Evolutionary conservation across 2,329 filamentous ascomycete genomes (phyloP).

Genomic region (Ceratocystis albifundus): DNA sequence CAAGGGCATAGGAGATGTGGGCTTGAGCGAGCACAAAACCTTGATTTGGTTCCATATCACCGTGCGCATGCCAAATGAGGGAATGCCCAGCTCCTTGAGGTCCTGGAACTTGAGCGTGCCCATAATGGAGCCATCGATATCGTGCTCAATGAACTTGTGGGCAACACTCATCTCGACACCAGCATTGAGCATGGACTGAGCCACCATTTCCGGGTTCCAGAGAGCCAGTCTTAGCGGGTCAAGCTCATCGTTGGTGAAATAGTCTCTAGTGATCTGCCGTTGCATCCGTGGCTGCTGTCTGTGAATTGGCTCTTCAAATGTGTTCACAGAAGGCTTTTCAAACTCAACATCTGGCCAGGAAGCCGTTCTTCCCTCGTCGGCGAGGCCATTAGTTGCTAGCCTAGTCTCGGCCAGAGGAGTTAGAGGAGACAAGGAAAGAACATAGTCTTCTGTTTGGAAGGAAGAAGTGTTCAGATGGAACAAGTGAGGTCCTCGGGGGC

Average conservation of each 20-base stretch:
- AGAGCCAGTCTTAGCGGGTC: conserved; percentile 47
- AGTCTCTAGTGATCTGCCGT: conserved; percentile 28
- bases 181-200: conserved; percentile 74
- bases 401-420: conserved; percentile 37
- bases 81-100: conserved; percentile 66
- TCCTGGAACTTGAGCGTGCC: conserved; percentile 89
- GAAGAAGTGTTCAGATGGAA: conserved; percentile 60
- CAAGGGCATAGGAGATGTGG: conserved; percentile 41
- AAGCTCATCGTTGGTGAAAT: conserved; percentile 46
- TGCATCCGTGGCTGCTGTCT: neutral
- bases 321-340: conserved; percentile 1
- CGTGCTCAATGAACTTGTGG: conserved; percentile 78
- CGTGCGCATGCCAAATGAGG: conserved; percentile 69
- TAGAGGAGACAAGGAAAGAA: conserved; percentile 60
- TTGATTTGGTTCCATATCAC: conserved; percentile 72
- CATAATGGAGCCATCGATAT: conserved; percentile 79
- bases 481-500: conserved; percentile 74
- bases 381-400: neutral
- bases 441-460: conserved; percentile 39
- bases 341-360: conserved; percentile 24
- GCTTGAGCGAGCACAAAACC: conserved; percentile 47
- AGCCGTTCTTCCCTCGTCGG: conserved; percentile 28
- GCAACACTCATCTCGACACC: conserved; percentile 68
- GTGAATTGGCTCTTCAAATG: conserved; percentile 1
- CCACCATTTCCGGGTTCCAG: conserved; percentile 67